These are phyloP conservation scores for Cladochytrium replicatum DNA, from an alignment of 192 early-diverging fungal species.

Conservation along the genomic window DNA sequence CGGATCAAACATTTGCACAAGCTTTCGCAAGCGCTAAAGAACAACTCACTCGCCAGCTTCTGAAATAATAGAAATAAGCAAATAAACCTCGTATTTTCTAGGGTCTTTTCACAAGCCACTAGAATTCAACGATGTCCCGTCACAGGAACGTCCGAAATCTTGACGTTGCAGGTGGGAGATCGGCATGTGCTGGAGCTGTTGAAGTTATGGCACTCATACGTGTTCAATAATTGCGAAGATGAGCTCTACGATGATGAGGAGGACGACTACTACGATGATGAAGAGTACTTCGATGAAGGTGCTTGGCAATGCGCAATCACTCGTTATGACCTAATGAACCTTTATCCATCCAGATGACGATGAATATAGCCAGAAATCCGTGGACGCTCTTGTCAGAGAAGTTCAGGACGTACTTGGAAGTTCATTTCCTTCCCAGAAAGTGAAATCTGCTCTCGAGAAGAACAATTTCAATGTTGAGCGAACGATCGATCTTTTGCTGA, in stretches of 20 bases:
- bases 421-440: conserved; percentile 49
- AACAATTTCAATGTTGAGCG: conserved; percentile 61
- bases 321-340: too few species aligned
- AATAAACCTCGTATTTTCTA: too few species aligned
- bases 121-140: conserved; percentile 28
- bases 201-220: background rate
- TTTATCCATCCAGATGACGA: conserved; percentile 5
- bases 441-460: conserved; percentile 61
- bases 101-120: too few species aligned
- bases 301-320: conserved; percentile 1
- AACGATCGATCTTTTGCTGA: conserved; percentile 54
- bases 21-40: conserved; percentile 32
- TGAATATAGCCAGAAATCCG: conserved; percentile 2
- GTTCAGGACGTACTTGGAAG: conserved; percentile 53
- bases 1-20: conserved; percentile 38
- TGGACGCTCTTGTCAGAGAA: conserved; percentile 37
- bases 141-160: conserved; percentile 41
- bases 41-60: too few species aligned
- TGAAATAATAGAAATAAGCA: too few species aligned
- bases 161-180: conserved; percentile 23
- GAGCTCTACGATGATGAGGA: conserved; percentile 20
- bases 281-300: conserved; percentile 12
- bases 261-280: conserved; percentile 41
- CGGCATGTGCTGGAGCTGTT: background rate
- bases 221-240: background rate